These are phyloP conservation scores for Jasminum sambac DNA, from an alignment of 257 asterid species.

Conservation along the genomic window DNA sequence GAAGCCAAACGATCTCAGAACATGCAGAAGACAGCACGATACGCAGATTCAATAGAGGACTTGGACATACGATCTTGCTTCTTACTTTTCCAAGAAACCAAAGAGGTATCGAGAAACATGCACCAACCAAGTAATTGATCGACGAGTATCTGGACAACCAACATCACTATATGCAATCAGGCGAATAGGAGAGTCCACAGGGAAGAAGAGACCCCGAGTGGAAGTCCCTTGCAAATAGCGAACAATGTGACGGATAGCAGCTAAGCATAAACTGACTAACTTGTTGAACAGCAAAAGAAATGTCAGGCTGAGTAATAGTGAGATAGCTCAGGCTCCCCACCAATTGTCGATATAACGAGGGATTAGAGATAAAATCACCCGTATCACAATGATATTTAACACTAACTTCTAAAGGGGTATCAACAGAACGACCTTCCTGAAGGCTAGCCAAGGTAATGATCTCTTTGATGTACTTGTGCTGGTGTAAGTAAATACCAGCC, in stretches of 20 bases:
- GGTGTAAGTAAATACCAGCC: neutral
- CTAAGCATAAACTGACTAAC: conserved; percentile 8
- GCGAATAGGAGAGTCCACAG: neutral
- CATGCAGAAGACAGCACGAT: conserved; percentile 6
- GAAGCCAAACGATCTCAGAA: conserved; percentile 20
- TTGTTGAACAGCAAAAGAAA: neutral
- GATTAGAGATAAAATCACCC: conserved; percentile 16
- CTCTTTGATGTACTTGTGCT: conserved; percentile 4
- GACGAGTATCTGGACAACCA: conserved; percentile 7
- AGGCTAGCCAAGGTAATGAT: neutral
- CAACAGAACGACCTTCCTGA: neutral
- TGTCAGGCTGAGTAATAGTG: too few species aligned
- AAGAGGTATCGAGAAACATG: neutral
- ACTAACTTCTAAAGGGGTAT: conserved; percentile 12
- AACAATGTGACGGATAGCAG: conserved; percentile 9
- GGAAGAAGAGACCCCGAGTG: conserved; percentile 8
- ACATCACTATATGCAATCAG: conserved; percentile 12
- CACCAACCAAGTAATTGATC: conserved; percentile 13
- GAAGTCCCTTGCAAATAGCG: conserved; percentile 17
- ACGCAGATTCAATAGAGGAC: too few species aligned
- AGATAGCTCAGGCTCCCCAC: conserved; percentile 10
- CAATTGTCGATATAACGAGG: neutral
- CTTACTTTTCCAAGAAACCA: too few species aligned
- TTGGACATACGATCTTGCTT: too few species aligned
- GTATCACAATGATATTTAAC: conserved; percentile 6